Conservation (phyloP, 2,329 filamentous ascomycete genomes). For the Alternaria triticina region DNA sequence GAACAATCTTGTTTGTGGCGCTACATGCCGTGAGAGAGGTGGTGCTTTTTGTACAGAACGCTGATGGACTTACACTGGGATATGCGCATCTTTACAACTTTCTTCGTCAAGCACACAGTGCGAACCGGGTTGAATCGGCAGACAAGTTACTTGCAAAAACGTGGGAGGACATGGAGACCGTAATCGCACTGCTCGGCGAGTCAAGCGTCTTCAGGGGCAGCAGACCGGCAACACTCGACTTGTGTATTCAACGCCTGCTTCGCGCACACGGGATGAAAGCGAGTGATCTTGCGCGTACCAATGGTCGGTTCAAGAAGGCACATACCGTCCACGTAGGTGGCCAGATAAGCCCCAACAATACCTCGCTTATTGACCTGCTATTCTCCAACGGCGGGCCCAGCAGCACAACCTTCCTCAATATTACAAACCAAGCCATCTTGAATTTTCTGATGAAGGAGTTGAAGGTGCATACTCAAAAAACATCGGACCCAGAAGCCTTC, state of each 20-base stretch:
- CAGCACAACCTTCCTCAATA: background rate
- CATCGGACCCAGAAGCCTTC: no score
- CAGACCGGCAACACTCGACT: background rate
- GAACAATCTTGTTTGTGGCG: background rate
- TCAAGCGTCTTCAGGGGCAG: background rate
- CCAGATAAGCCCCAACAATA: accelerated
- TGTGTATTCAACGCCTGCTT: background rate
- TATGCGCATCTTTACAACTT: background rate
- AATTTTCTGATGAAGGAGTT: background rate
- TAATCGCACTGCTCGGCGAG: background rate
- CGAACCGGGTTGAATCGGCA: accelerated
- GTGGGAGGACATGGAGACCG: background rate
- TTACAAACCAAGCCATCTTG: background rate
- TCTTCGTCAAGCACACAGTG: background rate
- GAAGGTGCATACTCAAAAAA: no score
- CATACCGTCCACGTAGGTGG: accelerated
- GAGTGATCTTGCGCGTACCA: background rate
- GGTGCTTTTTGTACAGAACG: background rate
- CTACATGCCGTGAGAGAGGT: background rate
- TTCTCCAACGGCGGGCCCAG: background rate
- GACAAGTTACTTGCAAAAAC: background rate
- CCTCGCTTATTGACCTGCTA: accelerated
- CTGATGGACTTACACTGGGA: background rate
- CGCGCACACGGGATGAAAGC: background rate
- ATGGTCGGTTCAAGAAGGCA: background rate